Conservation (phyloP, 139 green algal species). For the Gonium pectorale region DNA sequence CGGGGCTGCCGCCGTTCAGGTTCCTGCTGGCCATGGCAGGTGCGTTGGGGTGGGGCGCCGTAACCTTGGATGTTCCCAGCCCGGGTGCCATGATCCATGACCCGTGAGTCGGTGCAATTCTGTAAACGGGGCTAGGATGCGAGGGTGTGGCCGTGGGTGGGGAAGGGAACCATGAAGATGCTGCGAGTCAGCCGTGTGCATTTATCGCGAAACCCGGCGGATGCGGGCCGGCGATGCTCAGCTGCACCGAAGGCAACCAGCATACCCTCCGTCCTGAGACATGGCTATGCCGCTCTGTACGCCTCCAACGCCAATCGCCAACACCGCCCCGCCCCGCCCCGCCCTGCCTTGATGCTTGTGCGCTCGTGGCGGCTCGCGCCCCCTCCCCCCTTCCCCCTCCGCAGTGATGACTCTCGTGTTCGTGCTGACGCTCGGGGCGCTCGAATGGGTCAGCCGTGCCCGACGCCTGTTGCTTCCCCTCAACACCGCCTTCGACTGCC, state of each 20-base stretch:
- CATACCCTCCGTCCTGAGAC: no score
- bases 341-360: not conserved
- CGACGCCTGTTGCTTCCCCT: conserved; percentile 16
- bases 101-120: no score
- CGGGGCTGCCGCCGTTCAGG: not conserved
- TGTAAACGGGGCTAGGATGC: no score
- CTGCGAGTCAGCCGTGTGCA: no score
- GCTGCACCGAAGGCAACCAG: no score
- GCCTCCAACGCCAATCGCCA: no score
- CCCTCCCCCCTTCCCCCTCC: not conserved
- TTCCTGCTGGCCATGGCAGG: conserved; percentile 27
- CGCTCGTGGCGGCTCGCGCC: not conserved
- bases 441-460: not conserved
- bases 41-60: not conserved
- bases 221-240: no score
- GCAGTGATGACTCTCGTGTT: conserved; percentile 14
- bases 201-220: no score
- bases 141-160: no score
- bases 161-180: no score
- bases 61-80: not conserved
- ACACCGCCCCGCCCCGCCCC: not conserved
- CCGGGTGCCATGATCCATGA: no score
- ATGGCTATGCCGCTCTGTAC: no score
- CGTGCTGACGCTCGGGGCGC: not conserved
- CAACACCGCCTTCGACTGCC: conserved; percentile 12